Percentiles rank a stretch among this genome's conserved stretches.
Conservation (phyloP, 441 rosid species). For the Erodium trifolium region DNA sequence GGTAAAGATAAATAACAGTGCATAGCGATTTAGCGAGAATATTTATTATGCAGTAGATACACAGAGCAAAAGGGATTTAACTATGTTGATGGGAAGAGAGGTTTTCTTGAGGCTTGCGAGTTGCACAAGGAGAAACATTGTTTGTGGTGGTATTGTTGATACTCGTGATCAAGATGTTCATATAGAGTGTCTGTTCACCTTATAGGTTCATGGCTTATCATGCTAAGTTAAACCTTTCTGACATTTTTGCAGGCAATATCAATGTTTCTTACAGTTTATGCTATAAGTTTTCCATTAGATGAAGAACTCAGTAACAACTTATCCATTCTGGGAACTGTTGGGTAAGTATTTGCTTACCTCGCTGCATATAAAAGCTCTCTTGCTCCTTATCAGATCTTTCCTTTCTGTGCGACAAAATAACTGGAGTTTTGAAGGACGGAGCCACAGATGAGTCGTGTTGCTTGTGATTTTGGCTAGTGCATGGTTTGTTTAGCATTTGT, state of each 20-base stretch:
- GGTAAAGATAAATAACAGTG: background rate
- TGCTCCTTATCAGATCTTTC: too few species aligned
- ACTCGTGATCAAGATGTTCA: background rate
- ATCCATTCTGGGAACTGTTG: slow-evolving; percentile 57
- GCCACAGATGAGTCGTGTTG: too few species aligned
- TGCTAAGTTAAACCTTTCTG: background rate
- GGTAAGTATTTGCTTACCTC: slow-evolving; percentile 32
- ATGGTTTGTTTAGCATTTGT: too few species aligned
- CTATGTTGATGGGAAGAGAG: background rate
- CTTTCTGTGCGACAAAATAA: too few species aligned
- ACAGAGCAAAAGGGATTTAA: background rate
- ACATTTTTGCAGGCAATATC: slow-evolving; percentile 49
- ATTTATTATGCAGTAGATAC: background rate
- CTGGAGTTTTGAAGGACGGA: too few species aligned
- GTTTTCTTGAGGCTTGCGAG: background rate
- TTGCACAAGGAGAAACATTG: background rate
- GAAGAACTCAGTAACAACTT: slow-evolving; percentile 54
- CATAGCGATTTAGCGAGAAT: too few species aligned
- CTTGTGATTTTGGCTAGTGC: too few species aligned
- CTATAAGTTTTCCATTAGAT: slow-evolving; percentile 45
- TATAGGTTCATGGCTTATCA: background rate
- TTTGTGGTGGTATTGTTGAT: background rate
- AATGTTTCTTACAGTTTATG: slow-evolving; percentile 51
- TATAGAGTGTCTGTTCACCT: background rate
- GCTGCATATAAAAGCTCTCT: too few species aligned